Base-by-base conservation (phyloP, 805 yeast genomes). In the Cyberlindnera saturnus region DNA sequence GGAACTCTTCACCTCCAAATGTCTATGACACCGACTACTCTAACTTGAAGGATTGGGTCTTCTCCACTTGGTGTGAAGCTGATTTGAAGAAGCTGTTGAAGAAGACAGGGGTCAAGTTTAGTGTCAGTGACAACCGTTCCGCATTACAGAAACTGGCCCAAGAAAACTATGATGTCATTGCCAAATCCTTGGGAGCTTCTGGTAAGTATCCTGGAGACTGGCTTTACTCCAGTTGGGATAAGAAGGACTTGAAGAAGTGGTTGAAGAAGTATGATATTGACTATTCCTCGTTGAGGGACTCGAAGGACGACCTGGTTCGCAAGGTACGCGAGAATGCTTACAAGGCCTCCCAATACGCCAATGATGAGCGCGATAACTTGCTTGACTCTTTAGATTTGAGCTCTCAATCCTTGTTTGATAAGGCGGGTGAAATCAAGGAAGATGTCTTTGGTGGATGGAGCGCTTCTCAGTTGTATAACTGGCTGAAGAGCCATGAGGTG, bases 141-240 rank as follows among this genome's bases (percentile, higher is more conserved):
- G 65, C 73, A 30, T 60, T 80, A 50, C 51, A 69, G 32, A 64
- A 68, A 14, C 43, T 62, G 20, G 75, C 74, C 3, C 62, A 69
- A 53, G 55, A 62, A 19, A 65, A 73, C 53, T 72, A 67, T 47
- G 64, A 68, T 40, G 53, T 56, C 11, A 65, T 74, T 42, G 64
- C 69, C 13, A 57, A 64, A 40, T 44, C 56, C 28, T 50, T 61
- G 38, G 63, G 69, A 4, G 59, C 57, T 9, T 64, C 73, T 17
- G 77, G 77, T 6, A 57, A 59, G 34, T 75, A 75, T 43, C 71
- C 77, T 6, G 77, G 81, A 17, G 67, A 66, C 30, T 71, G 74
- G 73, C 61, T 77, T 44, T 80, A 78, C 55, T 65, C 71, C 10
- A 51, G 66, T 29, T 81, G 87, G 87, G 62, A 71, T 18, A 56